phyloP scores from a whole-genome alignment of 2,329 filamentous ascomycete species.

The Escovopsis sp. region DNA sequence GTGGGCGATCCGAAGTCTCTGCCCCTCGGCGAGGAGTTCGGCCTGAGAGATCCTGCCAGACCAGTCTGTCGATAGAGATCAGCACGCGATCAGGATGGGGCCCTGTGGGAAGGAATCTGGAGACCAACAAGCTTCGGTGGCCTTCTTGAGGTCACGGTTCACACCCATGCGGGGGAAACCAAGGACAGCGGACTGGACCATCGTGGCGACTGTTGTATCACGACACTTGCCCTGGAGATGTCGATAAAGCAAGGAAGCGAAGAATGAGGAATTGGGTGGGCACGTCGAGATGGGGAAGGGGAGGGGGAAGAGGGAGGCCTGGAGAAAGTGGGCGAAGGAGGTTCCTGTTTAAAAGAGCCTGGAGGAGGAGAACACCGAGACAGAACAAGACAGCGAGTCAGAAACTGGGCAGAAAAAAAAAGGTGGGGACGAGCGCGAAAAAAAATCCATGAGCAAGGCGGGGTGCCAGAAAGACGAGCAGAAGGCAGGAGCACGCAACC shows the following conservation, averaged over 20 bases:
- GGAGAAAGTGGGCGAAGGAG: slow-evolving; percentile 1
- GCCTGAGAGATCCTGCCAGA: slow-evolving; percentile 83
- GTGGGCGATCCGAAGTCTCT: slow-evolving; percentile 90
- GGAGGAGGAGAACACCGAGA: too few species aligned
- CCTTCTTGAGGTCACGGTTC: slow-evolving; percentile 99
- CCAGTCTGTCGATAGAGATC: slow-evolving; percentile 42
- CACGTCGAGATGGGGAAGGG: slow-evolving; percentile 1
- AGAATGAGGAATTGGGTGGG: not conserved
- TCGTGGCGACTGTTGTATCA: slow-evolving; percentile 25
- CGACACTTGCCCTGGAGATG: slow-evolving; percentile 1
- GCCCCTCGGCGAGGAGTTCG: slow-evolving; percentile 85
- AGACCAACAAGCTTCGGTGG: slow-evolving; percentile 72
- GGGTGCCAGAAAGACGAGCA: not conserved
- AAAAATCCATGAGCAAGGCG: not conserved
- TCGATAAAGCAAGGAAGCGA: not conserved
- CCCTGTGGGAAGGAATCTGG: not conserved
- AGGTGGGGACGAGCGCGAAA: slow-evolving; percentile 3
- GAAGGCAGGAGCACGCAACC: not conserved
- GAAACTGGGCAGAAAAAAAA: slow-evolving; percentile 2
- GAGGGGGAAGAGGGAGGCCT: slow-evolving; percentile 1
- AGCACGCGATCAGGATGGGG: too few species aligned
- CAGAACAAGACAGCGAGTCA: slow-evolving; percentile 1
- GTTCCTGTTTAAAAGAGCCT: slow-evolving; percentile 3
- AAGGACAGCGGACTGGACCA: slow-evolving; percentile 64
- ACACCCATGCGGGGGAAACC: slow-evolving; percentile 98